Base-by-base conservation (phyloP, 2,329 filamentous ascomycete species). In the Aaosphaeria arxii region DNA sequence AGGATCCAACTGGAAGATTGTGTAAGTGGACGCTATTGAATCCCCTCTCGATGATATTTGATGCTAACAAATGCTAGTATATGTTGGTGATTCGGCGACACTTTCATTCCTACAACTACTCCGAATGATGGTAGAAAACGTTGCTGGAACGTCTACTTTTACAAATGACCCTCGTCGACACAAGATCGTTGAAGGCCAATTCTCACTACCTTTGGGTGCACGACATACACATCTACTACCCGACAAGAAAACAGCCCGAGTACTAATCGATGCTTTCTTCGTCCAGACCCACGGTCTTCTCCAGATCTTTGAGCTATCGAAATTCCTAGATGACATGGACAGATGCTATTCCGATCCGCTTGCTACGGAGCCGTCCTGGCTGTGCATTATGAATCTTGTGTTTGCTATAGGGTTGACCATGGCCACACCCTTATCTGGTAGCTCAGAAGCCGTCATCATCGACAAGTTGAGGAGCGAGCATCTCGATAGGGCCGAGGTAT, bases 351-450 rank as follows among this genome's bases (percentile, higher is more conserved):
- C 69, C 6, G 76, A 81, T 51, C 80, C 81, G 1, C 69, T 82
- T 0, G 69, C 69, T 5, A 72, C 76, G 0, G 73, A 77, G 13
- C 72, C 76, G 5, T 73, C 77, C 0, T 78, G 78, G 54, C 68
- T 85, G 6, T 86, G 84, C 57, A 69, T 84, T 6, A 62, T 88
- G 11, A 82, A 84, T 55, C 71, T 87, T 5, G 78, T 82, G 0
- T 78, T 87, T 42, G 81, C 85, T 1, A 81, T 86, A 44, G 85
- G 85, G 1, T 71, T 86, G 17, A 77, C 79, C 3, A 73, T 85
- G 62, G 80, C 82, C 2, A 76, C 76, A 13, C 80, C 81, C 4
- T 57, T 64, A n/a, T 70, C 72, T 1, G 77, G 75, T 3, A 80
- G 71, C 32, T 62, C 63, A 0, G 81, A 84, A 46, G 75, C 77